Base-by-base conservation (phyloP, 2,329 filamentous ascomycete species). In the Orbilia blumenaviensis region DNA sequence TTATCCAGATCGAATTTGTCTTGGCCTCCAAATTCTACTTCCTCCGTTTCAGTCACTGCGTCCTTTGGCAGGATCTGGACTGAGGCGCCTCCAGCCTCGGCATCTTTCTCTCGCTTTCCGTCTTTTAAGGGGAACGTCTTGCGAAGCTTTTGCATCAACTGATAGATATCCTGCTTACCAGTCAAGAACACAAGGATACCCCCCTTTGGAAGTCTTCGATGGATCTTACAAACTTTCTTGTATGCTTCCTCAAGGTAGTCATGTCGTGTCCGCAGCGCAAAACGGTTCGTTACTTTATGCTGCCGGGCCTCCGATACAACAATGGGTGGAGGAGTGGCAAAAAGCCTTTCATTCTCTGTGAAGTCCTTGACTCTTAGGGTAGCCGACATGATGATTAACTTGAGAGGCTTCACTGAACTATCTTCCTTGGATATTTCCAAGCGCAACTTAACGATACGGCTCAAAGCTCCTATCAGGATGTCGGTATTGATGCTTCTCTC, bases 401-500 rank as follows among this genome's bases (percentile, higher is more conserved):
- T 99, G 62, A 99, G 84, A 0, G 94, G 93, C 78, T 80, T 80
- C 8, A 48, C 90, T 0, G 88, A 87, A 0, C 90, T 84, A 75
- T 95, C 88, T 82, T 95, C 91, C 75, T 87, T 85, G 6, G 88
- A 88, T 84, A 97, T 87, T 41, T 92, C 88, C 63, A 90, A 88
- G 73, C 95, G 88, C 64, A 97, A 84, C 79, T 93, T 92, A 54
- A 97, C 92, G 34, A 98, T 93, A 81, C 94, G 89, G 81, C 94
- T 97, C 14, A 98, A 88, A 89, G 99, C 96, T 60, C 95, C 95
- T 79, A 99, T 94, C n/a, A 99, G 84, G 42, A 99, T 96, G 82
- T 99, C 96, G 0, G 96, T 99, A 81, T 99, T 98, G 80, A 97
- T 92, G 80, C 93, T 98, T 80, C 96, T 89, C 82, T 99, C 95